Evolutionary conservation across 2,329 filamentous ascomycete species (phyloP), one percentile per base, ranked within the genome.

Genomic region (Alternaria brassicae): DNA sequence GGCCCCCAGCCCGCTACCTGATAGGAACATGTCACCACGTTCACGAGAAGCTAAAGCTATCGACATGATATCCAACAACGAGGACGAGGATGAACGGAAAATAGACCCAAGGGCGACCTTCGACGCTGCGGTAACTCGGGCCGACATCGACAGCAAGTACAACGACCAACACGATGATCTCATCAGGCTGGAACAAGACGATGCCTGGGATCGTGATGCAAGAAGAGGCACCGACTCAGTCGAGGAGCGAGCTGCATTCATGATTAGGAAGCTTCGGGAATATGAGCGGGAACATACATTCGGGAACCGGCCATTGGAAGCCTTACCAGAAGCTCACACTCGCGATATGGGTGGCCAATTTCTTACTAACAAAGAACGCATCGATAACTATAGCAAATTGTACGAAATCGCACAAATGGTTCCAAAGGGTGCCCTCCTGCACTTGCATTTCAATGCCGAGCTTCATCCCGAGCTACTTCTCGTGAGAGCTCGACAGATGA

Each of bases 371-470:
- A 79, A 78, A 59, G 62, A 71, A 3, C 73, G 78, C 2, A 82
- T 83, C 47, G 75, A 80, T 42, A 75, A 83, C 36, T 52, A 81
- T 45, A 91, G 89, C 8, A 75, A 79, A 41, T 70, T 92, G 13
- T 86, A 88, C 66, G 66, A 80, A 27, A 82, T 89, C 25, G 84
- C 87, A 6, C 79, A 79, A 30, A 71, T 75, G 56, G 84, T 91
- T 81, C 90, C 90, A 40, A 93, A 93, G 75, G 90, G 89, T 2
- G 84, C 85, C 0, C 88, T 92, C 71, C 80, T 92, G 23, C 90
- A 93, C 74, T 85, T 92, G 23, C 90, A 93, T 74, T 92, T 91
- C 81, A 93, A 92, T 72, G 85, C 90, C n/a, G 91, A 89, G 60
- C 79, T 92, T 4, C 79, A 82, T 13, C 88, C 89, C 9, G 74